Evolutionary conservation across 2,329 filamentous ascomycete genomes (phyloP), one percentile per base, ranked within the genome.

Genomic region (Penicillium sclerotigenum): DNA sequence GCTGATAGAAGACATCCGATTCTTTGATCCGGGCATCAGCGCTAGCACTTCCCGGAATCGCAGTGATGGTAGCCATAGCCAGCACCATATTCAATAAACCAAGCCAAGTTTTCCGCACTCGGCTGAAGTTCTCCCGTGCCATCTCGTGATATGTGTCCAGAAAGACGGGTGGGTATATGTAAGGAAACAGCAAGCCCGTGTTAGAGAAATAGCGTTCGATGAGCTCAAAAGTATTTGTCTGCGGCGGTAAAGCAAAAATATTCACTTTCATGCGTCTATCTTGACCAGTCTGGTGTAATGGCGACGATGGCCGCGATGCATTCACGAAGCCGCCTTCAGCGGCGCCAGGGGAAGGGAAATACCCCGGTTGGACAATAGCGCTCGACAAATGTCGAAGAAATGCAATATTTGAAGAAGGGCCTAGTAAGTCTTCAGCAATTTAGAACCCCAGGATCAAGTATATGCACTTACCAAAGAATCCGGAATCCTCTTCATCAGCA

Each of bases 401-500:
- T 6, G 65, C 65, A 29, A 69, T 61, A 34, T 69, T 68, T 1
- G 66, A 65, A 8, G 66, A 68, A 3, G 64, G 59, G 0, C 65
- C 66, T 67, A 11, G 22, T 31, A 10, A n/a, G n/a, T 3, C 1
- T 4, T 36, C 11, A 36, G 16, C 16, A 47, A 28, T 13, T 2
- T 24, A n/a, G 11, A 22, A 5, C 9, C 13, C 9, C 20, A 3
- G 9, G 8, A 24, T 13, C 18, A 18, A 24, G 2, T 29, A n/a
- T 6, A n/a, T 24, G 22, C 9, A 5, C 29, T n/a, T 61, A 68
- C 73, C 75, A 47, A 74, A 73, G 50, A 71, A 75, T 7, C 67
- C 71, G 4, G 63, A 70, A 29, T 73, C 70, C 42, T 72, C 66
- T 46, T 76, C 74, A 42, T 75, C 66, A 0, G 71, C 68, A 38